Evolutionary conservation across 2,329 filamentous ascomycete species (phyloP), one percentile per base, ranked within the genome.

Genomic region (Scedosporium aurantiacum): DNA sequence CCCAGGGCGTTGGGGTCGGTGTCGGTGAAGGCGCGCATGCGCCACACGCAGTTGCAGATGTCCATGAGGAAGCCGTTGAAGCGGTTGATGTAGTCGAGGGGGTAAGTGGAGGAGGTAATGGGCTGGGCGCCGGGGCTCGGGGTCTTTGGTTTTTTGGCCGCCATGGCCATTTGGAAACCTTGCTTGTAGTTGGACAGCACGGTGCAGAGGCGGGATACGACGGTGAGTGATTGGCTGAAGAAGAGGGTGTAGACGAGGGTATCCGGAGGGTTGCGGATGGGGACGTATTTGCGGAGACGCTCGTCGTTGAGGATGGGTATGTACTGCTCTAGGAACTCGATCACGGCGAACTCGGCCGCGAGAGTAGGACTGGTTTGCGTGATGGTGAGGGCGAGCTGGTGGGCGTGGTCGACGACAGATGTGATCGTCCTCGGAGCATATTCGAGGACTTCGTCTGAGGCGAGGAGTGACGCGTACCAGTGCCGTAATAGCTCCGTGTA

Each of bases 41-140:
- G 83, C 90, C 90, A 95, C 56, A 94, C 72, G 58, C 89, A 84
- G 70, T 95, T 95, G 76, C 90, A 92, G 37, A 91, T 81, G 69
- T 96, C 91, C 84, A 94, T 92, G 37, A 95, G 80, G 70, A 88
- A 91, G 23, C 87, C 87, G 70, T 96, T 96, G 75, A 94, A 92
- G 25, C 81, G 75, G 65, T 84, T 82, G 47, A 91, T 82, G 61
- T 87, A 82, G 37, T 78, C 74, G 50, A 82, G 78, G 28, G 84
- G 78, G 64, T 86, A 87, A 10, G 75, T 71, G 18, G 71, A 70
- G 5, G 71, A 68, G 63, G 74, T 69, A 52, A 75, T 67, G 7
- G 65, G 67, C 18, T 67, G 61, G 27, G 65, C 67, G 57, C 65
- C 64, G 23, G 72, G 55, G 64, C 64, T 68, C 67, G 56, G 65